Evolutionary conservation across 1,139 yeast species (phyloP), one percentile per base, ranked within the genome.

Genomic region (Kodamaea sp.): DNA sequence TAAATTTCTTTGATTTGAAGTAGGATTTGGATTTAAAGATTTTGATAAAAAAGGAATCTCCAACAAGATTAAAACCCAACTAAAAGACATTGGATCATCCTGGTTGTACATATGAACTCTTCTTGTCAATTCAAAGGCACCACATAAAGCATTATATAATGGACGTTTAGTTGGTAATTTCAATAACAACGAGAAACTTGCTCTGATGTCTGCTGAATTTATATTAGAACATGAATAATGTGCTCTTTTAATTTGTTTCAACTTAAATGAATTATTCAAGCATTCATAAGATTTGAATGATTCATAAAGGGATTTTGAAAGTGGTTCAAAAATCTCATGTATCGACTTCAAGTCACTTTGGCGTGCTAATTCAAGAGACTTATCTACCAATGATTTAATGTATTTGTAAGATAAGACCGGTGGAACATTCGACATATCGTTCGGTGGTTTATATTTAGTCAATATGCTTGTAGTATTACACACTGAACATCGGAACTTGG

Each of bases 161-260:
- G 89, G 90, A 40, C 78, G 62, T 46, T 70, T 74, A 0, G 87
- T 73, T 0, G 89, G 87, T 4, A 82, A 59, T 12, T 62, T 59
- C 24, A 69, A 51, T 6, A 84, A 47, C 6, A 73, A 43, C 1
- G 56, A 44, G 51, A 76, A 82, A 7, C 68, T 59, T 15, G 64
- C 57, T 1, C 58, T 54, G 5, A 82, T 54, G 27, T 79, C 79
- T 1, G 51, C 50, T 36, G 62, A 62, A 49, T 81, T 62, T n/a
- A 81, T 48, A 44, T 76, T 75, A 20, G 73, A 67, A 10, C 67
- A 59, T 12, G 70, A 62, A 42, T 67, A 66, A 43, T 66, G 70
- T 9, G 54, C 45, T 5, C 52, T 40, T 9, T 51, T 51, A 36
- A 50, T 48, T 2, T 15, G 39, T 8, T 60, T 55, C 8, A 67